Evolutionary conservation across 768 basidiomycete genomes (phyloP).

Genomic region (Pleurotus sapidus): DNA sequence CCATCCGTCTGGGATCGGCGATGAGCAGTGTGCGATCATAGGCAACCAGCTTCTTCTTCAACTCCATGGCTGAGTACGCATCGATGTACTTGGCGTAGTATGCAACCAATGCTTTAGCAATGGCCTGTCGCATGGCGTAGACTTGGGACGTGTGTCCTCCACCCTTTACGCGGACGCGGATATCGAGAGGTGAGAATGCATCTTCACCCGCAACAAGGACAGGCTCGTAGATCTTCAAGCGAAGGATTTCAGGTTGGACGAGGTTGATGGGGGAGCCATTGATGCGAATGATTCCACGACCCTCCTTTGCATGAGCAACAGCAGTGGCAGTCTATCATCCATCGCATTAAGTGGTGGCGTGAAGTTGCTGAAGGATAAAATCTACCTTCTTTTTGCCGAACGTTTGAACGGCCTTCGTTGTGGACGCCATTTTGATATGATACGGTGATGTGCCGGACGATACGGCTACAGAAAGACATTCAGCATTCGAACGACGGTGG

Average conservation of each 20-base stretch:
- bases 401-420: slow-evolving; percentile 92
- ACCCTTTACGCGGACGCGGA: slow-evolving; percentile 97
- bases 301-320: slow-evolving; percentile 95
- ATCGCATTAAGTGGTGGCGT: slow-evolving; percentile 5
- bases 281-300: slow-evolving; percentile 93
- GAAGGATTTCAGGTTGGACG: slow-evolving; percentile 92
- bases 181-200: slow-evolving; percentile 83
- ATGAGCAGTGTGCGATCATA: slow-evolving; percentile 92
- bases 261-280: slow-evolving; percentile 97
- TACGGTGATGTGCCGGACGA: slow-evolving; percentile 24
- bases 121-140: slow-evolving; percentile 98
- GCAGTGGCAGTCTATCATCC: slow-evolving; percentile 86
- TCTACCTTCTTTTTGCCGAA: slow-evolving; percentile 99
- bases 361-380: slow-evolving; percentile 2
- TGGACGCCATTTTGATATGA: slow-evolving; percentile 60
- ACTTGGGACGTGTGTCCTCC: slow-evolving; percentile 99
- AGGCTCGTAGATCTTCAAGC: slow-evolving; percentile 98
- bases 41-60: slow-evolving; percentile 96
- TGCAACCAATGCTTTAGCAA: slow-evolving; percentile 95
- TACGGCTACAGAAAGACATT: slow-evolving; percentile 13
- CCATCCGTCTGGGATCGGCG: slow-evolving; percentile 95
- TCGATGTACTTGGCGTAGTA: slow-evolving; percentile 99
- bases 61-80: slow-evolving; percentile 92
- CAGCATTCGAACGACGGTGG: slow-evolving; percentile 2
- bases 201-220: slow-evolving; percentile 93